phyloP scores from a whole-genome alignment of 2,329 filamentous ascomycete genomes.

The Penicillium sp. region DNA sequence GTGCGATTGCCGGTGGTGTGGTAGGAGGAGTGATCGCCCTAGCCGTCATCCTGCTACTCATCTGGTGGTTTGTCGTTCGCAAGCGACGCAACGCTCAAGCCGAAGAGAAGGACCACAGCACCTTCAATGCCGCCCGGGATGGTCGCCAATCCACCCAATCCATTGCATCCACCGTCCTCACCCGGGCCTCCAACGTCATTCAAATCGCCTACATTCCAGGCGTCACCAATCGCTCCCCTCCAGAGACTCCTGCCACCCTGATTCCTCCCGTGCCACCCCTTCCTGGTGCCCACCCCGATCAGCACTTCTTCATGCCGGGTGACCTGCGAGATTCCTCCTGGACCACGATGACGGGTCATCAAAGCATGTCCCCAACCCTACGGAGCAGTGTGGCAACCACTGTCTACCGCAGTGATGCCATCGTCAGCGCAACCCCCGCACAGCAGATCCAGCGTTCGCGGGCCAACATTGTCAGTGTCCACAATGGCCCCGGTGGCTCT shows the following conservation, averaged over 20 bases:
- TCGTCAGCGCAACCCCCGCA: conserved; percentile 76
- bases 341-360: conserved; percentile 66
- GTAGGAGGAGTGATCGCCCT: conserved; percentile 80
- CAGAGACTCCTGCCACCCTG: conserved; percentile 76
- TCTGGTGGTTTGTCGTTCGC: conserved; percentile 89
- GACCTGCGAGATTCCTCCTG: conserved; percentile 91
- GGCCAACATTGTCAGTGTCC: conserved; percentile 91
- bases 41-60: conserved; percentile 72
- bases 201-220: conserved; percentile 99
- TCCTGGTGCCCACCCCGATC: conserved; percentile 70
- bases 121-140: conserved; percentile 58
- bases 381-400: conserved; percentile 80
- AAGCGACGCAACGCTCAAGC: conserved; percentile 65
- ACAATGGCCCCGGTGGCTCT: conserved; percentile 59
- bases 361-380: conserved; percentile 55
- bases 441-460: conserved; percentile 86
- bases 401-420: conserved; percentile 88
- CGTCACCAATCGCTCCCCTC: conserved; percentile 87
- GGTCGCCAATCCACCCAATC: conserved; percentile 83
- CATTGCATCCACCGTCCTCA: conserved; percentile 92
- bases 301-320: conserved; percentile 91
- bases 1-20: conserved; percentile 89
- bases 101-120: conserved; percentile 58
- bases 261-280: conserved; percentile 95
- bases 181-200: conserved; percentile 96